phyloP scores from a whole-genome alignment of 2,329 filamentous ascomycete genomes.

The Colletotrichum sp. region DNA sequence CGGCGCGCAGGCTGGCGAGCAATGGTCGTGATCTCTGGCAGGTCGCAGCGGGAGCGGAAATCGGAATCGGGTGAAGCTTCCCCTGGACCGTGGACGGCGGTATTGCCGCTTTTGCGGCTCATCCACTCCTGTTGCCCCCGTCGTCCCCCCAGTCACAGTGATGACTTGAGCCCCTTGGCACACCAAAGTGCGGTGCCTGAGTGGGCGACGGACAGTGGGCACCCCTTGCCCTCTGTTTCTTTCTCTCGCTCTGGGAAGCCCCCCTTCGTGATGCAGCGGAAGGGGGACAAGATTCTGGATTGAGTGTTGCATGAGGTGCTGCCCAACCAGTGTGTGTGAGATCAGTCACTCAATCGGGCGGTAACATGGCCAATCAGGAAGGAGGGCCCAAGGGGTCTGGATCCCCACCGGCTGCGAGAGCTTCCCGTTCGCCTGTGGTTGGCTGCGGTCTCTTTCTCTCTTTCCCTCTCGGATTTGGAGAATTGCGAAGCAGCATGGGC shows the following conservation, averaged over 20 bases:
- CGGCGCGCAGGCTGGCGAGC: background rate
- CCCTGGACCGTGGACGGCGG: background rate
- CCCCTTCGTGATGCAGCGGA: background rate
- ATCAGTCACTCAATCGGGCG: constrained; percentile 36
- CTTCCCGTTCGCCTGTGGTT: constrained; percentile 5
- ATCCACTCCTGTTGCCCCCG: background rate
- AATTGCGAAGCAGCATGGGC: background rate
- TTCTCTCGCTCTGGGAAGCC: background rate
- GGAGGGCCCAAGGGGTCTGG: background rate
- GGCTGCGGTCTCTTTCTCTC: background rate
- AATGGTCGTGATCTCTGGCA: background rate
- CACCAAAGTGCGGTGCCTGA: background rate
- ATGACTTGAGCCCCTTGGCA: background rate
- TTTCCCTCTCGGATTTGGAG: background rate
- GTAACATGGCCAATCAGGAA: constrained; percentile 32
- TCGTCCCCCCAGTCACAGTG: background rate
- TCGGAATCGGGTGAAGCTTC: background rate
- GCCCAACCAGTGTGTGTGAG: constrained; percentile 19
- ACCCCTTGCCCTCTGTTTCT: background rate
- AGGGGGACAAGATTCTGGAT: background rate
- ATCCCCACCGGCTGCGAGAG: background rate
- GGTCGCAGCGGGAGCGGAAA: constrained; percentile 4
- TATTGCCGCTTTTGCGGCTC: background rate
- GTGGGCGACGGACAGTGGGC: background rate
- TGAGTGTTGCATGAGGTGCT: constrained; percentile 13